phyloP scores from a whole-genome alignment of 495 filamentous ascomycete species.

The Penicillium samsonianum region DNA sequence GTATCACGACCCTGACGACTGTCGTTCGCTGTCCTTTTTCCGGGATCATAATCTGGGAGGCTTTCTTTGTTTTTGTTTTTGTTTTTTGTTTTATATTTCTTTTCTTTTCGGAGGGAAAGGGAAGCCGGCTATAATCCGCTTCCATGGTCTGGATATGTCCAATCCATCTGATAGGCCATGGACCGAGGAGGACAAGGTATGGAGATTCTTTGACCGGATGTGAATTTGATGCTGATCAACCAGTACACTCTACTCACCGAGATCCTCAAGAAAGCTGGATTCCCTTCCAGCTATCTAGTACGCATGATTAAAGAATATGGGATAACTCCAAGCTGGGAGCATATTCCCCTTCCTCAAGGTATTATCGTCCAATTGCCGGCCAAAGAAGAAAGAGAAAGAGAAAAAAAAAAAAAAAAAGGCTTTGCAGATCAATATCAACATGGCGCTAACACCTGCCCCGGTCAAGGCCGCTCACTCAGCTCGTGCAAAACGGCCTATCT shows the following conservation, averaged over 20 bases:
- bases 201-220: constrained; percentile 14
- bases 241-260: constrained; percentile 58
- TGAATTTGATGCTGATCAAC: constrained; percentile 13
- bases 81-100: constrained; percentile 12
- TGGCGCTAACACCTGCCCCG: constrained; percentile 10
- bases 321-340: constrained; percentile 55
- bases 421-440: constrained; percentile 20
- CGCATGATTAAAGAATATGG: constrained; percentile 50
- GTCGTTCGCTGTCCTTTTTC: constrained; percentile 9
- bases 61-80: constrained; percentile 24
- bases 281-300: constrained; percentile 51
- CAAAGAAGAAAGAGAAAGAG: background rate
- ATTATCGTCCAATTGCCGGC: constrained; percentile 20
- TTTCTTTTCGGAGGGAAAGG: constrained; percentile 8
- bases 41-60: constrained; percentile 35
- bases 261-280: constrained; percentile 59
- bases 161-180: constrained; percentile 53
- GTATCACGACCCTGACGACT: constrained; percentile 12
- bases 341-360: constrained; percentile 60
- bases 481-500: constrained; percentile 44
- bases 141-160: constrained; percentile 53
- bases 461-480: constrained; percentile 45
- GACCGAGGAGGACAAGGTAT: constrained; percentile 62
- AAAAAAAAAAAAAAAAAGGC: background rate
- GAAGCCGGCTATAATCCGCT: constrained; percentile 23